Evolutionary conservation across 805 yeast species (phyloP).

Genomic region (Millerozyma acaciae): DNA sequence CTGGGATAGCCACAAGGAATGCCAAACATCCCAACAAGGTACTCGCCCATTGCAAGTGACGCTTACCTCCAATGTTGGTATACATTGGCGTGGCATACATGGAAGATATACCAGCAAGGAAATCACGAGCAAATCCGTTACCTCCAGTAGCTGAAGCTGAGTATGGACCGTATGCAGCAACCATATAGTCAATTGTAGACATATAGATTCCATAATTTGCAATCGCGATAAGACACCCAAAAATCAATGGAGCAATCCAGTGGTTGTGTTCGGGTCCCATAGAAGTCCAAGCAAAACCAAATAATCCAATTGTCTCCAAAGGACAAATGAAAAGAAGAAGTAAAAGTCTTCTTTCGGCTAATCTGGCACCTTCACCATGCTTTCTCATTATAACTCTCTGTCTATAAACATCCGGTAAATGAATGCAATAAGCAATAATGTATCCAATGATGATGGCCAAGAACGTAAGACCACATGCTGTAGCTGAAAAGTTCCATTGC

Average conservation of each 20-base stretch:
- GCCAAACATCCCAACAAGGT: slow-evolving; percentile 35
- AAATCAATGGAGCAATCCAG: slow-evolving; percentile 43
- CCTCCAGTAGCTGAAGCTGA: slow-evolving; percentile 44
- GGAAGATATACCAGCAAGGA: slow-evolving; percentile 36
- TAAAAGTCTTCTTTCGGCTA: slow-evolving; percentile 26
- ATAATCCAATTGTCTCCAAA: slow-evolving; percentile 34
- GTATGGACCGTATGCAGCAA: slow-evolving; percentile 39
- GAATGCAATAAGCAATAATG: slow-evolving; percentile 19
- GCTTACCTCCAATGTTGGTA: slow-evolving; percentile 24
- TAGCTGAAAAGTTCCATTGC: slow-evolving; percentile 15
- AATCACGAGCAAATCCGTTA: slow-evolving; percentile 40
- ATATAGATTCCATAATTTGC: slow-evolving; percentile 40
- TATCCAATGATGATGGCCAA: slow-evolving; percentile 16
- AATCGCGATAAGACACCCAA: slow-evolving; percentile 32
- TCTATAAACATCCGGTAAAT: slow-evolving; percentile 30
- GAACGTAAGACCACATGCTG: slow-evolving; percentile 14
- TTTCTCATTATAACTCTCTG: slow-evolving; percentile 20
- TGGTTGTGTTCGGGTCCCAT: slow-evolving; percentile 34
- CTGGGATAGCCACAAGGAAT: slow-evolving; percentile 30
- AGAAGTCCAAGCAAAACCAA: slow-evolving; percentile 42
- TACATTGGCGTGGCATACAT: slow-evolving; percentile 38
- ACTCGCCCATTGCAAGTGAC: slow-evolving; percentile 36
- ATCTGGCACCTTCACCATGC: slow-evolving; percentile 23
- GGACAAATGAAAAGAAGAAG: slow-evolving; percentile 36
- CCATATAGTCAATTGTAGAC: slow-evolving; percentile 44